Conservation (phyloP, 2,329 filamentous ascomycete genomes). For the Onygenales sp. region DNA sequence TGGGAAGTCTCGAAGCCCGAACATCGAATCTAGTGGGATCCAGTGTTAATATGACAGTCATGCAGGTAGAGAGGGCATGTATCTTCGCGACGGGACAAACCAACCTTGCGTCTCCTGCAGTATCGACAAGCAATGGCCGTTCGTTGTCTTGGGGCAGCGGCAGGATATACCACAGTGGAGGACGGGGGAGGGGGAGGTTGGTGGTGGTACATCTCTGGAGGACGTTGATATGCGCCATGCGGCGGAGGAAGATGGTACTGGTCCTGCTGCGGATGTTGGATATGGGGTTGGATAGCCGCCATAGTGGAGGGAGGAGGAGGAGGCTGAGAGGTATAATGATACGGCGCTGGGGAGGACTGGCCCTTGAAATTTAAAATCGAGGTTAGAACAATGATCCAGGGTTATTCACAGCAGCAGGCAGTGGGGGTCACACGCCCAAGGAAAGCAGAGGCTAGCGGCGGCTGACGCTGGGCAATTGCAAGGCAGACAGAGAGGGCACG, state of each 20-base stretch:
- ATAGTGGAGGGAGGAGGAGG: constrained; percentile 28
- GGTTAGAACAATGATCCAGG: constrained; percentile 17
- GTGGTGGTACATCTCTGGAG: constrained; percentile 32
- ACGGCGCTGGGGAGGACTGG: constrained; percentile 11
- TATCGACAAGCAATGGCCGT: constrained; percentile 45
- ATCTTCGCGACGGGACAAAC: constrained; percentile 8
- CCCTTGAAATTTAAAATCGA: constrained; percentile 14
- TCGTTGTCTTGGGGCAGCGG: constrained; percentile 40
- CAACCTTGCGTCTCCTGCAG: constrained; percentile 43
- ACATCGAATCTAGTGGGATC: constrained; percentile 54
- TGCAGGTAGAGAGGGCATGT: neutral
- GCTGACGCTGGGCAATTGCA: neutral
- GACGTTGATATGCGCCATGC: constrained; percentile 28
- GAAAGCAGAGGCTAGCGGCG: neutral
- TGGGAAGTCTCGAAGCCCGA: constrained; percentile 64
- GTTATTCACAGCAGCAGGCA: constrained; percentile 21
- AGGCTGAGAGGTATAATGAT: constrained; percentile 24
- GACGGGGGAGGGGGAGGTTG: constrained; percentile 25
- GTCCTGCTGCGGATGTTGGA: constrained; percentile 28
- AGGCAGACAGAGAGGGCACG: neutral
- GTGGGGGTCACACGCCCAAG: constrained; percentile 2
- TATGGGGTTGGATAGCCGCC: constrained; percentile 32
- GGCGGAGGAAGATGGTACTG: constrained; percentile 20
- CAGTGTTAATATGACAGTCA: neutral
- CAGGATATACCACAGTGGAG: constrained; percentile 32